These are phyloP conservation scores for Cordyceps javanica DNA, from an alignment of 2,329 filamentous ascomycete species.

Conservation along the genomic window DNA sequence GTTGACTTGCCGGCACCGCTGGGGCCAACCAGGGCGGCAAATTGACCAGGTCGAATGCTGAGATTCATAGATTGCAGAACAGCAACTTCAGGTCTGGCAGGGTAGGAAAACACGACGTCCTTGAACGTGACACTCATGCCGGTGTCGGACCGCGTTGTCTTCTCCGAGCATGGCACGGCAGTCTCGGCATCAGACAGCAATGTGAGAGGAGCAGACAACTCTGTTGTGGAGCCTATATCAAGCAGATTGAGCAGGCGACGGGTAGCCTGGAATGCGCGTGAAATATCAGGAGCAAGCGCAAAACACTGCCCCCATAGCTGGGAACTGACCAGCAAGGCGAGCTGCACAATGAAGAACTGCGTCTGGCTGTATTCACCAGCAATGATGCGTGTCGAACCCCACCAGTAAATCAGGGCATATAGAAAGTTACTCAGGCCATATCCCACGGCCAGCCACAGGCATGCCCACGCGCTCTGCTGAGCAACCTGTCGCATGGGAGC, in stretches of 20 bases:
- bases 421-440: background rate
- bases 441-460: background rate
- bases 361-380: background rate
- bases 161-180: slow-evolving; percentile 19
- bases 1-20: slow-evolving; percentile 43
- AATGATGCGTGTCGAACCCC: slow-evolving; percentile 4
- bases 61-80: slow-evolving; percentile 38
- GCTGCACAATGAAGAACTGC: background rate
- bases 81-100: slow-evolving; percentile 46
- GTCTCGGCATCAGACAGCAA: background rate
- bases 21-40: slow-evolving; percentile 39
- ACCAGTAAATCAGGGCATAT: slow-evolving; percentile 1
- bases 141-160: slow-evolving; percentile 24
- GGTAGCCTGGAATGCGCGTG: background rate
- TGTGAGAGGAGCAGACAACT: background rate
- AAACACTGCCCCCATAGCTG: slow-evolving; percentile 6
- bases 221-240: background rate
- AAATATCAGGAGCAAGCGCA: slow-evolving; percentile 5
- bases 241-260: background rate
- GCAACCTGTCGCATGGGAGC: slow-evolving; percentile 18
- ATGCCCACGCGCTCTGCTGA: background rate
- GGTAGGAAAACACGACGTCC: slow-evolving; percentile 55
- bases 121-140: slow-evolving; percentile 42
- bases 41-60: slow-evolving; percentile 30
- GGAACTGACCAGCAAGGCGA: slow-evolving; percentile 2